Conservation (phyloP, 164 flowering plant genomes). For the Aristolochia contorta region DNA sequence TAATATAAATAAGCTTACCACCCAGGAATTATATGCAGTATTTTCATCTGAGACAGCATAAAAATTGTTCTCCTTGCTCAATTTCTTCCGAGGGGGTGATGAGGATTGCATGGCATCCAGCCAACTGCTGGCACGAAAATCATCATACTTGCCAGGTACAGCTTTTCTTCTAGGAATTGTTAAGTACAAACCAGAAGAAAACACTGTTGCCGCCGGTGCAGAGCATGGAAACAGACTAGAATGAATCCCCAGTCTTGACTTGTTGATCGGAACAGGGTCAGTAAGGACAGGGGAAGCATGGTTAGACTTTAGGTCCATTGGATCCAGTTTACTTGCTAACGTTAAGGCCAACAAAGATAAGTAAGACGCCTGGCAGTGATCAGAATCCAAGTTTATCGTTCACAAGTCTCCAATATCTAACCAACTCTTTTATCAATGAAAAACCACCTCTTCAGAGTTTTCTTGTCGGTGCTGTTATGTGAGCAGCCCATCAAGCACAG, state of each 20-base stretch:
- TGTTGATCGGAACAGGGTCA: constrained; percentile 52
- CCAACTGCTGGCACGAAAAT: constrained; percentile 59
- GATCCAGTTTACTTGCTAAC: constrained; percentile 3
- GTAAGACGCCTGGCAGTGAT: constrained; percentile 4
- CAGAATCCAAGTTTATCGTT: neutral
- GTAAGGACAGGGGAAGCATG: constrained; percentile 62
- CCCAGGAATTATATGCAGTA: constrained; percentile 52
- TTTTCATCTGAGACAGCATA: constrained; percentile 32
- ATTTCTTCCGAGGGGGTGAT: constrained; percentile 73
- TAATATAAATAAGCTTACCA: constrained; percentile 33
- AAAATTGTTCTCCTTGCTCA: constrained; percentile 30
- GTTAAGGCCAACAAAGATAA: neutral
- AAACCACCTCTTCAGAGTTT: constrained; percentile 59
- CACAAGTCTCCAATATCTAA: neutral
- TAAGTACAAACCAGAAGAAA: constrained; percentile 34
- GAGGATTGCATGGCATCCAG: constrained; percentile 93
- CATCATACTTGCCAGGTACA: constrained; percentile 50
- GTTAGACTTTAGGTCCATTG: constrained; percentile 33
- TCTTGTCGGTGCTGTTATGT: constrained; percentile 41
- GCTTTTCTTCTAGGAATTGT: constrained; percentile 61
- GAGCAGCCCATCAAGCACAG: constrained; percentile 48
- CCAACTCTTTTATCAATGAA: constrained; percentile 54
- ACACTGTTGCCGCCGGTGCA: constrained; percentile 24
- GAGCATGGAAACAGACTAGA: constrained; percentile 38
- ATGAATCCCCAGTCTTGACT: constrained; percentile 58